Evolutionary conservation across 208 protist genomes (phyloP), one percentile per base, ranked within the genome.

Genomic region (Giardia muris): DNA sequence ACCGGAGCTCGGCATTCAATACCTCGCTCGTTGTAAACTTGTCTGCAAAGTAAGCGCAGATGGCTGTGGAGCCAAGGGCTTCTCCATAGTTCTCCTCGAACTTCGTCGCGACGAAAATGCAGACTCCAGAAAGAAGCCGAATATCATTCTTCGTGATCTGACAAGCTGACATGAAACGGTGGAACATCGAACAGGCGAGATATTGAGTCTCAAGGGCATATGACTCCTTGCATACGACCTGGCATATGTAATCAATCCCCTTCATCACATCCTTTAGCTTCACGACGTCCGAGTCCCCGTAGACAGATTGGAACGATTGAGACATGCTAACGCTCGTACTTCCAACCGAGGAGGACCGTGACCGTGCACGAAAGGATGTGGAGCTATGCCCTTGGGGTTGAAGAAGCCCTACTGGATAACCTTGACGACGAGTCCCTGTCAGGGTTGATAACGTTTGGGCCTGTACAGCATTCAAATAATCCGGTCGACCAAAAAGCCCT

Each of bases 31-130:
- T 45, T 1, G 87, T 90, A 46, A 90, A 90, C 87, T 43, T 2
- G n/a, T 90, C 45, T 2, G 10, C 2, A 45, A 90, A 90, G 45
- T 90, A 90, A 4, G 87, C 44, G 1, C 1, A 2, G 2, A 90
- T 22, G 19, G 87, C 87, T 2, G 10, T 47, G 1, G 43, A 22
- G 1, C 87, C 87, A 2, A 90, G 87, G 1, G 87, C 87, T n/a
- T 90, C 87, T 2, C 87, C 87, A 45, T 90, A 90, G 87, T 90
- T 90, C 43, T 90, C 87, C n/a, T 90, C 87, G 45, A 47, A 45
- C n/a, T 90, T 90, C 30, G 87, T 90, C 19, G 87, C 87, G 4
- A 47, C 2, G n/a, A 90, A 90, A n/a, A 90, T 45, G n/a, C 87
- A 90, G 1, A 90, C 42, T 2, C 42, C 87, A 2, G 87, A 2